phyloP scores from a whole-genome alignment of 805 yeast species.

The Candida sanyiensis region DNA sequence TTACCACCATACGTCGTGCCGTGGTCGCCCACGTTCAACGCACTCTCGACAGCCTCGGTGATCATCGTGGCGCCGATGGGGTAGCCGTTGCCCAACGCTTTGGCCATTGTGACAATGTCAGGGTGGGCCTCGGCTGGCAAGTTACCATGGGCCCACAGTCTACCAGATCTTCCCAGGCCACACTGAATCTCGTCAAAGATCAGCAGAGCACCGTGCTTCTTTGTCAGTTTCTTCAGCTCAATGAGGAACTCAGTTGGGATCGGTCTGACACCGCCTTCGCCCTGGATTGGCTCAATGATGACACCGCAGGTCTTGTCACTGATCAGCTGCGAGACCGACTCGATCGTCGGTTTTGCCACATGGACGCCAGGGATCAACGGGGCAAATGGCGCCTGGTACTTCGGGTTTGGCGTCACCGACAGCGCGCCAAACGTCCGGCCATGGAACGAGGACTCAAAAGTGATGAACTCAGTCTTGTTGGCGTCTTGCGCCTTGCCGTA shows the following conservation, averaged over 20 bases:
- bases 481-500: constrained; percentile 54
- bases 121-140: constrained; percentile 83
- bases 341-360: constrained; percentile 58
- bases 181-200: constrained; percentile 96
- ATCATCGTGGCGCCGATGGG: constrained; percentile 95
- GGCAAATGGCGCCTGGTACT: constrained; percentile 86
- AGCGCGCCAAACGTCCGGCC: constrained; percentile 94
- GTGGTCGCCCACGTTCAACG: constrained; percentile 85
- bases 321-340: constrained; percentile 46
- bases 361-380: constrained; percentile 89
- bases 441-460: constrained; percentile 89
- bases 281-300: constrained; percentile 95
- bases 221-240: constrained; percentile 62
- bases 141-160: constrained; percentile 84
- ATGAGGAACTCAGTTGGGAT: constrained; percentile 58
- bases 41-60: constrained; percentile 68
- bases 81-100: constrained; percentile 94
- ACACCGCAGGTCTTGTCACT: constrained; percentile 63
- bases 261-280: constrained; percentile 91
- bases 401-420: constrained; percentile 86
- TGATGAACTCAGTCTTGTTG: constrained; percentile 67
- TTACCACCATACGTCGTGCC: constrained; percentile 98
- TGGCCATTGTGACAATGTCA: constrained; percentile 90
- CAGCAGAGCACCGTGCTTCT: constrained; percentile 62
- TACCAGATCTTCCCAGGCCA: constrained; percentile 91